Base-by-base conservation (phyloP, 805 yeast genomes). In the Lachancea thermotolerans region DNA sequence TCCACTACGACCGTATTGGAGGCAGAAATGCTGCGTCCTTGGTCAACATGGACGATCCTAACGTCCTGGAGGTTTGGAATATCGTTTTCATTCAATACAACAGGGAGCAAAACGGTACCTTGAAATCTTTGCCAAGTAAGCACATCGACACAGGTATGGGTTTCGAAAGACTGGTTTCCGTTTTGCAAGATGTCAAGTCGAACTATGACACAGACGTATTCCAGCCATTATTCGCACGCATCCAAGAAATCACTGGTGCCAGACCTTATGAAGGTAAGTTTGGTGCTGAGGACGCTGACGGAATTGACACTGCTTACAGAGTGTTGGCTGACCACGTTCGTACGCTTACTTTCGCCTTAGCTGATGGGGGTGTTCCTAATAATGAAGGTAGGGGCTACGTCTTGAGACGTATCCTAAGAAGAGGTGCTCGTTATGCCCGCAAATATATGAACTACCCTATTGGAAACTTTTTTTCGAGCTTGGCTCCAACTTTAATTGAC, bases 111-210 rank as follows among this genome's bases (percentile, higher is more conserved):
- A 95, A 85, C 64, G 80, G 85, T 11, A 70, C 85, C 28, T 77
- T 93, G 66, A 82, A 76, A 61, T 68, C 91, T 3, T 74, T 93
- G 59, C 99, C 99, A 36, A 90, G 90, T 41, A 84, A 91, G 69
- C 99, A 93, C 64, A 79, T 93, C 50, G 99, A 93, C 66, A 93
- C 99, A 16, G 99, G 99, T 70, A 78, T 93, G 89, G 99, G 99
- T 36, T 93, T 90, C 61, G 99, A 93, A 74, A 83, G 99, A 70
- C 77, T 93, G 59, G 99, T 93, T 27, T 88, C 96, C 3, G 82
- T 91, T 42, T 75, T 93, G 60, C 99, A 93, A 70, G 82, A 88
- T 68, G 90, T 85, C 59, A 70, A 77, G 55, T 90, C 98, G 39
- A 93, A 93, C 72, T 93, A 93, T 67, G 99, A 93, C 67, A 93